These are phyloP conservation scores for Plasmodium falciparum DNA, from an alignment of 169 alveolate genomes.

Conservation along the genomic window DNA sequence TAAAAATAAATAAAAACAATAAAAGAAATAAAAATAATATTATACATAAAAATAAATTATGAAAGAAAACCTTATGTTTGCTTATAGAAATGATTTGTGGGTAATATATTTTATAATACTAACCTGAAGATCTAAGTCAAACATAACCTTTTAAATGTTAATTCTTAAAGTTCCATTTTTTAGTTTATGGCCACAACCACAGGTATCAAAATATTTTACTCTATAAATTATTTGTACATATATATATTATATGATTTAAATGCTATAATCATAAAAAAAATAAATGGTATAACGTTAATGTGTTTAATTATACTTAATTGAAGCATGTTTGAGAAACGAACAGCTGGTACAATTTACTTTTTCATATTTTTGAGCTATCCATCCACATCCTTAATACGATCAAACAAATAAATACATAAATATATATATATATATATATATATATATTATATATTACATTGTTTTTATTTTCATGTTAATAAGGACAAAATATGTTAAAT, in stretches of 20 bases:
- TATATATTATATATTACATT: too few species aligned
- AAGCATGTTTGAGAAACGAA: slow-evolving; percentile 44
- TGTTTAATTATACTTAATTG: slow-evolving; percentile 28
- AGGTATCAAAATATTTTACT: slow-evolving; percentile 55
- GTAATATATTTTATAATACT: too few species aligned
- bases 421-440: too few species aligned
- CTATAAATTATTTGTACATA: slow-evolving; percentile 14
- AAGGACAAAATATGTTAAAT: too few species aligned
- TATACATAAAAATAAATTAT: too few species aligned
- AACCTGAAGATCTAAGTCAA: too few species aligned
- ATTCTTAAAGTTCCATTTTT: slow-evolving; percentile 18
- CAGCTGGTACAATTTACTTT: slow-evolving; percentile 67
- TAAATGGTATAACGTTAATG: background rate
- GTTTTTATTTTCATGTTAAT: too few species aligned
- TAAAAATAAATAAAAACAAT: too few species aligned
- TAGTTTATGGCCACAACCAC: slow-evolving; percentile 59
- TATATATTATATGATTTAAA: background rate
- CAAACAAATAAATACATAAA: background rate
- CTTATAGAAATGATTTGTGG: too few species aligned
- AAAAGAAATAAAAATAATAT: too few species aligned
- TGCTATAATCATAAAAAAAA: background rate
- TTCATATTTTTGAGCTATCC: slow-evolving; percentile 60
- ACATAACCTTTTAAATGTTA: background rate
- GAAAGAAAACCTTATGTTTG: too few species aligned
- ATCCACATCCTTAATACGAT: slow-evolving; percentile 47